Evolutionary conservation across 805 yeast genomes (phyloP).

Genomic region (Peterozyma xylosa): DNA sequence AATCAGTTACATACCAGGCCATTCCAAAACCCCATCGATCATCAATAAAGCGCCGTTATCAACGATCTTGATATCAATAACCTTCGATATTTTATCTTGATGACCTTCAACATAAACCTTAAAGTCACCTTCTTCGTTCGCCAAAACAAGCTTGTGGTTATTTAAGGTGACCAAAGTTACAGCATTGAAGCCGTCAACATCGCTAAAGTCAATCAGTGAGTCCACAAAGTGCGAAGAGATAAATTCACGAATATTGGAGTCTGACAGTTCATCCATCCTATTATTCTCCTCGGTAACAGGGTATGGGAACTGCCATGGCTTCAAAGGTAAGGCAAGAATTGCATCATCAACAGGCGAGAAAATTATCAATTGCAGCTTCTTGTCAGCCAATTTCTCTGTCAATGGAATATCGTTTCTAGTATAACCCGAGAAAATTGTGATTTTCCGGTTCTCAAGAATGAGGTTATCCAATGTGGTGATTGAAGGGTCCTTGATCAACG

Average conservation of each 20-base stretch:
- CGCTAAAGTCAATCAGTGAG: slow-evolving; percentile 6
- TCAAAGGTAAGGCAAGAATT: slow-evolving; percentile 36
- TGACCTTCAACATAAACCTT: slow-evolving; percentile 23
- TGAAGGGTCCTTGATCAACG: background rate
- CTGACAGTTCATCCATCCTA: slow-evolving; percentile 40
- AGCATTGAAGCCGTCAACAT: slow-evolving; percentile 13
- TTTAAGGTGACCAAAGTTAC: slow-evolving; percentile 24
- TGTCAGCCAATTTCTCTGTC: background rate
- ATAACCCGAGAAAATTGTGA: slow-evolving; percentile 3
- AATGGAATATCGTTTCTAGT: background rate
- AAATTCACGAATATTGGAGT: slow-evolving; percentile 47
- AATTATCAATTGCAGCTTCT: slow-evolving; percentile 29
- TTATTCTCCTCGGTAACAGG: slow-evolving; percentile 30
- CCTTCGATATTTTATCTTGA: slow-evolving; percentile 26
- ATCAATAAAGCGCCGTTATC: slow-evolving; percentile 40
- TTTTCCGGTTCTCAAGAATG: background rate
- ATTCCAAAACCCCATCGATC: slow-evolving; percentile 26
- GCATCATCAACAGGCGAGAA: slow-evolving; percentile 71
- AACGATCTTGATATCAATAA: slow-evolving; percentile 26
- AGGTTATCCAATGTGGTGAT: slow-evolving; percentile 1
- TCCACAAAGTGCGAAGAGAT: slow-evolving; percentile 55
- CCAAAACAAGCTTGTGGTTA: slow-evolving; percentile 27
- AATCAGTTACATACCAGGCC: slow-evolving; percentile 20
- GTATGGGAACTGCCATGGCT: slow-evolving; percentile 82
- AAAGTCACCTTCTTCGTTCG: slow-evolving; percentile 26